These are phyloP conservation scores for Parietichytrium sp. DNA, from an alignment of 108 stramenopile genomes.

Conservation along the genomic window DNA sequence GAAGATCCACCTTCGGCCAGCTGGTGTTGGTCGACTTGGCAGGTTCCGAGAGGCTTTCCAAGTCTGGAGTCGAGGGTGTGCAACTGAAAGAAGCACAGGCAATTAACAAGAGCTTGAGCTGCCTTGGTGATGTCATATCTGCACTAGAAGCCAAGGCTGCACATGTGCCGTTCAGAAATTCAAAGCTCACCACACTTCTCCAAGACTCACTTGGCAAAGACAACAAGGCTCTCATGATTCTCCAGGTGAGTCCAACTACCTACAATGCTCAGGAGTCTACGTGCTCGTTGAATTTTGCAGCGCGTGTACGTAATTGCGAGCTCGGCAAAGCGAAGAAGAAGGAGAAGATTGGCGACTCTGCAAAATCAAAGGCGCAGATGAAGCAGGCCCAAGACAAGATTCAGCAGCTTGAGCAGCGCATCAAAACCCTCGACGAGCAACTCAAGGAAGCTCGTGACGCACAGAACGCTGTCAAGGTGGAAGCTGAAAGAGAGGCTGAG, in stretches of 20 bases:
- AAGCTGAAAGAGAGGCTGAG: constrained; percentile 25
- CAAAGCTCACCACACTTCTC: constrained; percentile 72
- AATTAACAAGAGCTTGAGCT: constrained; percentile 71
- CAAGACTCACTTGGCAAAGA: constrained; percentile 68
- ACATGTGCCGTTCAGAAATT: constrained; percentile 74
- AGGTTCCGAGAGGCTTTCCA: constrained; percentile 72
- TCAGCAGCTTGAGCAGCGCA: constrained; percentile 20
- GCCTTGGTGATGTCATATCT: constrained; percentile 72
- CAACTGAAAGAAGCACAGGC: constrained; percentile 68
- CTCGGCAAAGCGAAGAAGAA: constrained; percentile 40
- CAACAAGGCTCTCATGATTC: constrained; percentile 77
- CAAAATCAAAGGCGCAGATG: neutral
- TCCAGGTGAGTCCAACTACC: constrained; percentile 71
- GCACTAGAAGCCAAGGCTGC: constrained; percentile 59
- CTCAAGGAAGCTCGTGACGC: constrained; percentile 7
- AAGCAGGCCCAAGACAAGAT: constrained; percentile 18
- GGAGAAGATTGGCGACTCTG: constrained; percentile 1
- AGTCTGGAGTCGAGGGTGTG: constrained; percentile 63
- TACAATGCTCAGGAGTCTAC: constrained; percentile 65
- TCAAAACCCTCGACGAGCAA: neutral
- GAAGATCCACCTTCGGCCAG: constrained; percentile 56
- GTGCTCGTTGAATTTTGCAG: constrained; percentile 42
- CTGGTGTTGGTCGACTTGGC: constrained; percentile 79
- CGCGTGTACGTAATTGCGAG: constrained; percentile 46
- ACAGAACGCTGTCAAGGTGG: neutral